Evolutionary conservation across 805 yeast genomes (phyloP), one percentile per base, ranked within the genome.

Genomic region (Saturnispora galanensis): DNA sequence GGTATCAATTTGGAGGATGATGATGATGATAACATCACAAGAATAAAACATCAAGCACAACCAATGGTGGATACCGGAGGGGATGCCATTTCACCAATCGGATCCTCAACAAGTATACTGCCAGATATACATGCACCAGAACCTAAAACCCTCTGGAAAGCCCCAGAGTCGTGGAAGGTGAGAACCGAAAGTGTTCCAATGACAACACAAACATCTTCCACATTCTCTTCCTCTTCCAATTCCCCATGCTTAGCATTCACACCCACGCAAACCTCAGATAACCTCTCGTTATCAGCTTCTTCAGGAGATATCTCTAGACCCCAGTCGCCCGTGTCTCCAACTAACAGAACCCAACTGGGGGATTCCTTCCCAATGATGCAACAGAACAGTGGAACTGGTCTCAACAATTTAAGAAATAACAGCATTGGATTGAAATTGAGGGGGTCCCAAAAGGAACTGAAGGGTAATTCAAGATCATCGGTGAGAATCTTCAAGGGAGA

Each of bases 401-500:
- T 21, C 7, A 21, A 21, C 8, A 21, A 21, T 21, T 21, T 21
- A 21, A 21, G 26, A 21, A 21, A 21, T 39, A 13, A 9, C 41
- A 17, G 16, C 31, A 17, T 39, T 15, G 13, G 35, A 13, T 15
- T 13, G 11, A 39, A 39, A n/a, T 15, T 13, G 11, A 17, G 30
- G n/a, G 35, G 32, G 10, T 12, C 34, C 11, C 17, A 31, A 4
- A 58, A 52, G 32, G 64, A 57, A 38, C 48, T 59, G 38, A 52
- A 52, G 45, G 64, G 65, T 18, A 53, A 65, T 2, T 55, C 64
- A 3, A 51, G 57, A 35, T 61, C 66, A 1, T 60, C 64, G 0
- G 57, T 90, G 17, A 77, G 95, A 48, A 80, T 90, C 1, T 88
- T 84, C 65, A 78, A 83, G 47, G 84, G 79, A 42, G 95, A 85